These are phyloP conservation scores for Dunaliella sp. DNA, from an alignment of 139 green algal species.

Conservation along the genomic window DNA sequence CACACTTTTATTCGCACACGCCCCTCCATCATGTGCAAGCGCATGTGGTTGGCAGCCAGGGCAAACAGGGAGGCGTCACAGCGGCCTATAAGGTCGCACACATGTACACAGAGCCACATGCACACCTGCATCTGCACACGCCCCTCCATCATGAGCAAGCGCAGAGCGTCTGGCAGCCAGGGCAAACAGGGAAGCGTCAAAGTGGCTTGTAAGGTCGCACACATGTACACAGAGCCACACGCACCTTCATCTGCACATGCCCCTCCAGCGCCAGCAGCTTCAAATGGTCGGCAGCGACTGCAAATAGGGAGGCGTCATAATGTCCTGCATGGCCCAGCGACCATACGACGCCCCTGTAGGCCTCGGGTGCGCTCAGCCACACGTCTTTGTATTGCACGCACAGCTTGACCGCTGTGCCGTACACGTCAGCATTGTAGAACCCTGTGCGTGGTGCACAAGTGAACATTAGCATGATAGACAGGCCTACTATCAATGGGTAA, in stretches of 20 bases:
- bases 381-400: not conserved
- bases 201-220: too few species aligned
- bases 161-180: not conserved
- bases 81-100: too few species aligned
- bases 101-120: slow-evolving; percentile 4
- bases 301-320: not conserved
- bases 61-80: too few species aligned
- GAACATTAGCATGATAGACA: too few species aligned
- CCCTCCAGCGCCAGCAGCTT: not conserved
- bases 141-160: not conserved
- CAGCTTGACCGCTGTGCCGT: not conserved
- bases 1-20: not conserved
- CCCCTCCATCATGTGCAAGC: not conserved
- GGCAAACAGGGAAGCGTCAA: not conserved
- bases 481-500: too few species aligned
- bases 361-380: not conserved
- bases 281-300: not conserved
- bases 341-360: not conserved
- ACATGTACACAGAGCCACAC: slow-evolving; percentile 8
- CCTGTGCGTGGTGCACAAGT: too few species aligned
- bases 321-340: not conserved
- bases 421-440: not conserved
- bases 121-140: not conserved
- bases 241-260: not conserved
- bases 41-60: not conserved